Conservation (phyloP, 306 rosid species). For the Medicago arabica region DNA sequence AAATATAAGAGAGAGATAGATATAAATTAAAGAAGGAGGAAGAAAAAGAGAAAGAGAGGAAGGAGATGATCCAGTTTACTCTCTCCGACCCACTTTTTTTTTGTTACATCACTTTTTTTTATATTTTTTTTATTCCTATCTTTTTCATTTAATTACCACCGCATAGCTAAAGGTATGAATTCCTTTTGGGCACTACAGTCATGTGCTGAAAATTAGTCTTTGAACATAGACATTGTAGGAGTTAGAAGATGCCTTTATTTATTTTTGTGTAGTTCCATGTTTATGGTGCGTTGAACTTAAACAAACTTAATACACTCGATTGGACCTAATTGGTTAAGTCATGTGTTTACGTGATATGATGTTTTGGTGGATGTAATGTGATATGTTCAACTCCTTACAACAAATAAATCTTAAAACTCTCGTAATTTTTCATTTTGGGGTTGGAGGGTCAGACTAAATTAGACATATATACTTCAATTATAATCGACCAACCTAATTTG, state of each 20-base stretch:
- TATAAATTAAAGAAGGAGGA: too few relatives aligned
- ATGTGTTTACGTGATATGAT: background rate
- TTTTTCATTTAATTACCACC: background rate
- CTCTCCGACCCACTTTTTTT: too few relatives aligned
- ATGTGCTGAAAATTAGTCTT: background rate
- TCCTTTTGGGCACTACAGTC: background rate
- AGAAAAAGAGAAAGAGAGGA: too few relatives aligned
- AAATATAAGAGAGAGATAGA: too few relatives aligned
- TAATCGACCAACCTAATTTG: too few relatives aligned
- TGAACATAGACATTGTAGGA: background rate
- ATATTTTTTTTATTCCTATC: background rate
- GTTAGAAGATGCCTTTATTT: background rate
- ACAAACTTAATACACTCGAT: background rate
- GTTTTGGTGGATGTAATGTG: background rate
- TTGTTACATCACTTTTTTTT: background rate
- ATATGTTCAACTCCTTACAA: too few relatives aligned
- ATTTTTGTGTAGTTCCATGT: background rate
- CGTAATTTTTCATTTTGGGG: too few relatives aligned
- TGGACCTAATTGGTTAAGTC: background rate
- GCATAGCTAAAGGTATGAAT: too few relatives aligned
- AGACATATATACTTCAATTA: too few relatives aligned
- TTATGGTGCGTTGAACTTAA: constrained; percentile 14
- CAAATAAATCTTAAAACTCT: too few relatives aligned
- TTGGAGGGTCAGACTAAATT: too few relatives aligned
- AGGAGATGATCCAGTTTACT: too few relatives aligned